phyloP scores from a whole-genome alignment of 805 yeast genomes.

The Spathaspora girioi region DNA sequence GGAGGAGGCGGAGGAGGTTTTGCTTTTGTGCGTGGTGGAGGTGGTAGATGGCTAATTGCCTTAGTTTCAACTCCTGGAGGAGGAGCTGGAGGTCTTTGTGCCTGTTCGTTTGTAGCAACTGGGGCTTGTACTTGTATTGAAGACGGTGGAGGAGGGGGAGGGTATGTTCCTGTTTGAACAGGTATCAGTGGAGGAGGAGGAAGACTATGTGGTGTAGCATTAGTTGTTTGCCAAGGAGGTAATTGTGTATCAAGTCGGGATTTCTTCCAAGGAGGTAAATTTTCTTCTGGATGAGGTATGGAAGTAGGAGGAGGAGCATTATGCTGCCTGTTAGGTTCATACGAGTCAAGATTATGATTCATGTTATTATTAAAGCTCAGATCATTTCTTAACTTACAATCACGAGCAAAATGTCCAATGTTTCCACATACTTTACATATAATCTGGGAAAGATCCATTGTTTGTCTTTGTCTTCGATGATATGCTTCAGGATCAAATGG shows the following conservation, averaged over 20 bases:
- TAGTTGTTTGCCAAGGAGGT: conserved; percentile 22
- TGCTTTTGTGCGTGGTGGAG: conserved; percentile 8
- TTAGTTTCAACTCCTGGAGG: conserved; percentile 8
- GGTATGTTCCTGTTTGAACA: neutral
- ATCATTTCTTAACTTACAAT: conserved; percentile 51
- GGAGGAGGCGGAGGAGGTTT: conserved; percentile 7
- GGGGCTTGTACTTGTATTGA: conserved; percentile 7
- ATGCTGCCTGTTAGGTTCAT: conserved; percentile 1
- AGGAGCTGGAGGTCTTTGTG: conserved; percentile 11
- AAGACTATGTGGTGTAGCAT: conserved; percentile 12
- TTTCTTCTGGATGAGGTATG: conserved; percentile 4
- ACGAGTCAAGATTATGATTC: conserved; percentile 7
- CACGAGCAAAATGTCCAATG: conserved; percentile 83
- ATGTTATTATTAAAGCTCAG: neutral
- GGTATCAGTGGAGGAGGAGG: conserved; percentile 5
- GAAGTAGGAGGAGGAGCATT: neutral
- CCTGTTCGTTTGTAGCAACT: neutral
- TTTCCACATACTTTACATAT: conserved; percentile 78
- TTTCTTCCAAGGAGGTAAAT: conserved; percentile 24
- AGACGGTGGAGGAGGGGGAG: conserved; percentile 9
- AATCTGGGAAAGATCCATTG: conserved; percentile 48
- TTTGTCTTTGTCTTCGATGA: conserved; percentile 17
- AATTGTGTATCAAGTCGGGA: conserved; percentile 15
- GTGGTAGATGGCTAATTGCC: conserved; percentile 19
- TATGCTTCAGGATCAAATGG: conserved; percentile 45